Percentiles rank a stretch among this genome's conserved stretches.
Evolutionary conservation across 164 flowering plant genomes (phyloP).

Genomic region (Tetrastigma voinierianum): DNA sequence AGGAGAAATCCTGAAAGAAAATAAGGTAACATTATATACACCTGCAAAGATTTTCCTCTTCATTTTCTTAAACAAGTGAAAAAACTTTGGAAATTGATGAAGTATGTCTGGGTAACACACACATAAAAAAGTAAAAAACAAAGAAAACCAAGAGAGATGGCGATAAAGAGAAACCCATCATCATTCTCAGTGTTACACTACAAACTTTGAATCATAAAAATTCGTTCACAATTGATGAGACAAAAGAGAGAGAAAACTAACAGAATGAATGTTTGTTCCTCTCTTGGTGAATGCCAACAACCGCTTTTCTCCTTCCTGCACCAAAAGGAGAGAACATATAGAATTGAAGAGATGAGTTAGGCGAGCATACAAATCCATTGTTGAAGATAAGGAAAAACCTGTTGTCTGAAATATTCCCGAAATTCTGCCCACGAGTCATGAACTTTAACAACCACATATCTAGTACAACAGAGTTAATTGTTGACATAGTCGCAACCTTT

Average conservation of each 20-base stretch:
- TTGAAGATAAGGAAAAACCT: conserved; percentile 11
- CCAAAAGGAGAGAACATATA: conserved; percentile 5
- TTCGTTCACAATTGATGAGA: not conserved
- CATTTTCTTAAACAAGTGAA: too few relatives aligned
- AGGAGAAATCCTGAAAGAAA: conserved; percentile 66
- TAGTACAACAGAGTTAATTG: conserved; percentile 28
- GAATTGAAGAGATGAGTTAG: conserved; percentile 2
- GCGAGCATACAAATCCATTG: not conserved
- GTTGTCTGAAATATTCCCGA: too few relatives aligned
- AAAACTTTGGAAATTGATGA: not conserved
- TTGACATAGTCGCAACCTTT: conserved; percentile 7
- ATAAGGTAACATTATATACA: not conserved
- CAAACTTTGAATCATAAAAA: not conserved
- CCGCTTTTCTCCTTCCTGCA: conserved; percentile 80
- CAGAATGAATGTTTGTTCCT: conserved; percentile 74
- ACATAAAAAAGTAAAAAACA: too few relatives aligned
- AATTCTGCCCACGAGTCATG: too few relatives aligned
- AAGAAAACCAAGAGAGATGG: not conserved
- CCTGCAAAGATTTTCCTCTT: too few relatives aligned
- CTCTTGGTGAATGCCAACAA: conserved; percentile 87
- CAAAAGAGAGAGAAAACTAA: conserved; percentile 32
- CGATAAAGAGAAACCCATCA: not conserved
- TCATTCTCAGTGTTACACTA: not conserved
- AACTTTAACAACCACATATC: conserved; percentile 32
- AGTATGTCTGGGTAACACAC: not conserved